Evolutionary conservation across 305 asterid genomes (phyloP).

Genomic region (Solanum aculeatissimum): DNA sequence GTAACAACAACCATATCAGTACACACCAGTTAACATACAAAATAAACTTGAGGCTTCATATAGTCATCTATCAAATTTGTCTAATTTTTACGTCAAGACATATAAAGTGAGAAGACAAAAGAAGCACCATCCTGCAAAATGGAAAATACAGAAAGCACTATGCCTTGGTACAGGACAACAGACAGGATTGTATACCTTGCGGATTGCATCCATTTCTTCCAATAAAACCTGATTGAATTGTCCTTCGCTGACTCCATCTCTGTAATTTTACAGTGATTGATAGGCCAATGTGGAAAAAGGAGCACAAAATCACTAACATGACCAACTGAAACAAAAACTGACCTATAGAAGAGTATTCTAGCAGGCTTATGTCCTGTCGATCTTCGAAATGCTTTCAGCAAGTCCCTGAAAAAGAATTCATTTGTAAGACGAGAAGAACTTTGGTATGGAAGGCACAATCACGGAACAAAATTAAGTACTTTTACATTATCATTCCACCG

Average conservation of each 20-base stretch:
- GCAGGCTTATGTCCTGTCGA: slow-evolving; percentile 33
- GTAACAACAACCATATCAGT: background rate
- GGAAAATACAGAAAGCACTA: background rate
- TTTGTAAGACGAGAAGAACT: background rate
- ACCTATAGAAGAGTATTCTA: slow-evolving; percentile 75
- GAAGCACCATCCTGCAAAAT: background rate
- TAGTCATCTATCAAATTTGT: background rate
- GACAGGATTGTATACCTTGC: slow-evolving; percentile 32
- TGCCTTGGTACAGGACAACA: background rate
- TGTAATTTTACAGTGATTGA: slow-evolving; percentile 6
- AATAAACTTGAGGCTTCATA: background rate
- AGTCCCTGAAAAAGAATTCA: slow-evolving; percentile 43
- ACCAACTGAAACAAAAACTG: background rate
- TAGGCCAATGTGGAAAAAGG: background rate
- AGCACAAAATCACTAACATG: background rate
- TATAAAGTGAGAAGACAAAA: background rate
- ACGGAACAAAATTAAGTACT: background rate
- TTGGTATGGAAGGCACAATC: background rate
- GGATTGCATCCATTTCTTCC: slow-evolving; percentile 52
- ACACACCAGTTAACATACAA: background rate
- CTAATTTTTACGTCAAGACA: background rate
- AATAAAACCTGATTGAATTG: slow-evolving; percentile 71
- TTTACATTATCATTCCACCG: slow-evolving; percentile 74
- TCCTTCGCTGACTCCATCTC: slow-evolving; percentile 93
- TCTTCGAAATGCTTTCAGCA: slow-evolving; percentile 31